Conservation (phyloP, 2,329 filamentous ascomycete species). For the Fusarium transvaalense region DNA sequence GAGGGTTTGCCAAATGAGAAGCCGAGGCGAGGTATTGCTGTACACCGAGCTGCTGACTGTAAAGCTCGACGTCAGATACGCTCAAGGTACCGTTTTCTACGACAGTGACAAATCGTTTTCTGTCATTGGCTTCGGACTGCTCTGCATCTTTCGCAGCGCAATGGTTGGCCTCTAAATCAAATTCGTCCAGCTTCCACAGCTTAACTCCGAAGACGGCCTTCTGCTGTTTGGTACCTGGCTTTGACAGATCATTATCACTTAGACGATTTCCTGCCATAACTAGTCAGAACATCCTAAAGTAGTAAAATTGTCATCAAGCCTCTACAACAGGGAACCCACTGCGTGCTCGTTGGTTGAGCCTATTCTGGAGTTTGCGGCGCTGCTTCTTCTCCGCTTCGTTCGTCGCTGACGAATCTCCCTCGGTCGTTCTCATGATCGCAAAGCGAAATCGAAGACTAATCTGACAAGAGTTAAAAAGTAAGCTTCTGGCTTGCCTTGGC, state of each 20-base stretch:
- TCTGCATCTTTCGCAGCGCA: no score
- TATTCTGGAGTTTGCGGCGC: constrained; percentile 17
- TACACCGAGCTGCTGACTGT: constrained; percentile 11
- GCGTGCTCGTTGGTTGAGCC: constrained; percentile 22
- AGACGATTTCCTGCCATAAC: neutral
- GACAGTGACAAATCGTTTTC: neutral
- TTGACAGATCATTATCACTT: neutral
- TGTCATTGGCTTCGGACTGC: neutral
- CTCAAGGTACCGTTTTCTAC: neutral
- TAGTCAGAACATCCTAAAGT: neutral
- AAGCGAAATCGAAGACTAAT: neutral
- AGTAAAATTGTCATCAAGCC: neutral
- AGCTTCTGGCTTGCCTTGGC: neutral
- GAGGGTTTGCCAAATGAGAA: neutral
- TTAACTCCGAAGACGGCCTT: constrained; percentile 7
- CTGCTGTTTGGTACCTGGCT: neutral
- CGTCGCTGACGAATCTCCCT: no score
- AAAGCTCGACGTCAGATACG: constrained; percentile 1
- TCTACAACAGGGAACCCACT: neutral
- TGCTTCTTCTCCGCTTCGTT: constrained; percentile 9
- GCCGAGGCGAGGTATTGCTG: neutral
- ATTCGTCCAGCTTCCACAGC: constrained; percentile 18
- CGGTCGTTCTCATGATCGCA: no score
- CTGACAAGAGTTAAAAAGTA: constrained; percentile 5
- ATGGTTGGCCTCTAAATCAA: neutral